A percentile compares a stretch with the other conserved stretches of the same genome.
phyloP scores from a whole-genome alignment of 129 eudicot species.

The Oenanthe sinensis region DNA sequence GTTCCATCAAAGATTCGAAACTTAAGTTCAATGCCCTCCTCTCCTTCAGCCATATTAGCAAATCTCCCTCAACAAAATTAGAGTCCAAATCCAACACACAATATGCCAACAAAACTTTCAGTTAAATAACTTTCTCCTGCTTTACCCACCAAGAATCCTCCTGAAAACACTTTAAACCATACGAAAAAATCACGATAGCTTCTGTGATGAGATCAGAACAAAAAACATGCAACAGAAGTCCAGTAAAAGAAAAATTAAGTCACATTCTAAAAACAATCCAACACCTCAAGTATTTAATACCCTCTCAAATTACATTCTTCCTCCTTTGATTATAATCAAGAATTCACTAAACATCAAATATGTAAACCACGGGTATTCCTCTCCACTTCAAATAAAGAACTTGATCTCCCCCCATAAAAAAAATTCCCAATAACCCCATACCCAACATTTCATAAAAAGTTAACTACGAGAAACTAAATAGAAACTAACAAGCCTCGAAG shows the following conservation, averaged over 20 bases:
- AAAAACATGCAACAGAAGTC: background rate
- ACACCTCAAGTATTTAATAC: too few relatives aligned
- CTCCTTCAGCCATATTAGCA: slow-evolving; percentile 58
- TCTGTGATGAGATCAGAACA: background rate
- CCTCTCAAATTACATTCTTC: background rate
- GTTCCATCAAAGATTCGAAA: slow-evolving; percentile 74
- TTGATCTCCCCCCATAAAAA: too few relatives aligned
- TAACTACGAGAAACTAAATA: background rate
- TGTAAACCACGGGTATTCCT: background rate
- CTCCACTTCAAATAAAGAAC: too few relatives aligned
- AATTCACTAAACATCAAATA: background rate
- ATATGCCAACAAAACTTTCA: slow-evolving; percentile 19
- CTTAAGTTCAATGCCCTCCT: slow-evolving; percentile 55
- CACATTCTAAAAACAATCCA: too few relatives aligned
- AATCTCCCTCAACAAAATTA: slow-evolving; percentile 14
- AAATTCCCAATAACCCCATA: too few relatives aligned
- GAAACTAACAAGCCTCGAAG: background rate
- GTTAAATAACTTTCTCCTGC: slow-evolving; percentile 24
- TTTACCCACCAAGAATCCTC: slow-evolving; percentile 32
- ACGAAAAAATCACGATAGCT: background rate
- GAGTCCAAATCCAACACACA: slow-evolving; percentile 25
- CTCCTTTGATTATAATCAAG: background rate
- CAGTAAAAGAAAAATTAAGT: background rate
- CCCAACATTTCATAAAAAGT: too few relatives aligned
- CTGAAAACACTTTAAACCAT: slow-evolving; percentile 1